Percentiles rank a stretch among this genome's conserved stretches.
These are phyloP conservation scores for Sordaria brevicollis DNA, from an alignment of 495 filamentous ascomycete species.

Conservation along the genomic window DNA sequence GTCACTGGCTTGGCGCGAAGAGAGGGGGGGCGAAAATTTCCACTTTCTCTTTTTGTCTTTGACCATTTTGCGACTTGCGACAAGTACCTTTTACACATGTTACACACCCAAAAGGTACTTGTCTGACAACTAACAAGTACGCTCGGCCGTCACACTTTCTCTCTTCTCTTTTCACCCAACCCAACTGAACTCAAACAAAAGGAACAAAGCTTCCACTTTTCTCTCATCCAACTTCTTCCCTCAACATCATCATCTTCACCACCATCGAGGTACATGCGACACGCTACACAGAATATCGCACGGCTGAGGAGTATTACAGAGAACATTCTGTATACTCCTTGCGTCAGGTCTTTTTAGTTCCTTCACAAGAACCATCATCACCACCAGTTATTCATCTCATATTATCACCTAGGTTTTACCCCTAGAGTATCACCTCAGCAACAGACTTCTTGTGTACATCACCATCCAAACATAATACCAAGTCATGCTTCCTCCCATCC, in stretches of 20 bases:
- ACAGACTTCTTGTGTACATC: neutral
- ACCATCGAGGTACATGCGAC: constrained; percentile 5
- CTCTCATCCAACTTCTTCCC: neutral
- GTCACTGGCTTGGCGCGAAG: neutral
- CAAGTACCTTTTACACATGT: neutral
- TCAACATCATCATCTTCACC: constrained; percentile 19
- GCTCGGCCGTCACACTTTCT: neutral
- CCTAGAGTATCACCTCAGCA: neutral
- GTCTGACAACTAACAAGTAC: neutral
- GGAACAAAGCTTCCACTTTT: neutral
- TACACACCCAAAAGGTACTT: neutral
- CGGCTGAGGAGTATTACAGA: constrained; percentile 54
- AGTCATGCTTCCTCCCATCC: constrained; percentile 76
- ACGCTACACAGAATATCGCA: constrained; percentile 27
- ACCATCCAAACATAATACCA: neutral
- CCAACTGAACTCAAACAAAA: neutral
- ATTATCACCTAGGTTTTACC: too few relatives aligned
- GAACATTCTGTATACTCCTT: constrained; percentile 49
- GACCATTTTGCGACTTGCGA: neutral
- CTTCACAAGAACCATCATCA: constrained; percentile 8
- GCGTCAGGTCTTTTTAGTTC: constrained; percentile 41
- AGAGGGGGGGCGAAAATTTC: neutral
- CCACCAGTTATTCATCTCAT: neutral
- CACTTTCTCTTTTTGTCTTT: neutral
- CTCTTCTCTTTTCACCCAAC: neutral